Evolutionary conservation across 106 monocot genomes (phyloP).

Genomic region (Vanilla planifolia): DNA sequence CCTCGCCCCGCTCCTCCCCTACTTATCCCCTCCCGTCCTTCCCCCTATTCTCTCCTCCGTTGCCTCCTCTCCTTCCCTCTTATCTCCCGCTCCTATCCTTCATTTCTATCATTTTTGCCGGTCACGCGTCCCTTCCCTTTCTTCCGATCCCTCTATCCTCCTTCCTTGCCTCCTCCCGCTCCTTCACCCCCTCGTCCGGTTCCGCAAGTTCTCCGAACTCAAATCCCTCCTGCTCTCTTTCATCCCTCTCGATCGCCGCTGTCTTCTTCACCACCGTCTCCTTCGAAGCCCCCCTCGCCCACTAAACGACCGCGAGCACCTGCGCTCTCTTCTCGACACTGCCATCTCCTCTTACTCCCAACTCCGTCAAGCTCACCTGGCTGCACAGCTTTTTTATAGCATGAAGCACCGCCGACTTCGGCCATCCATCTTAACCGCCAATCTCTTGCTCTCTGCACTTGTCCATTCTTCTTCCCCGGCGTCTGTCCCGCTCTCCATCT

Average conservation of each 20-base stretch:
- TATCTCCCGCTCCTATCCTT: background rate
- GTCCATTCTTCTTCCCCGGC: constrained; percentile 35
- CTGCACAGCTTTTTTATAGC: constrained; percentile 41
- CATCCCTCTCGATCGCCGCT: constrained; percentile 1
- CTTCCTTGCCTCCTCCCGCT: background rate
- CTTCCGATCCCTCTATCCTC: constrained; percentile 1
- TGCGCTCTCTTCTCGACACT: constrained; percentile 40
- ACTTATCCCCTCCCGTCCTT: background rate
- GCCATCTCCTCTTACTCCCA: constrained; percentile 46
- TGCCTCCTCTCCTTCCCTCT: constrained; percentile 2
- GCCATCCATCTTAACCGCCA: constrained; percentile 45
- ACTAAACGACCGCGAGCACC: background rate
- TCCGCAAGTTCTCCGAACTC: constrained; percentile 7
- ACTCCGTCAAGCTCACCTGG: constrained; percentile 30
- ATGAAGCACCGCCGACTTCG: constrained; percentile 35
- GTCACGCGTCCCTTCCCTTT: background rate
- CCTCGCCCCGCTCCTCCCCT: background rate
- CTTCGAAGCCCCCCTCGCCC: background rate
- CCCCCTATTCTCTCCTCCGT: constrained; percentile 1
- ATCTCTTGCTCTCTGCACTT: constrained; percentile 39
- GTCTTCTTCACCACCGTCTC: constrained; percentile 6
- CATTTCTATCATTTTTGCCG: constrained; percentile 2
- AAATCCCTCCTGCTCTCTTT: constrained; percentile 6
- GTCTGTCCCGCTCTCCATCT: constrained; percentile 24
- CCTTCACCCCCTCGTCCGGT: background rate